phyloP scores from a whole-genome alignment of 2,329 filamentous ascomycete genomes.

The Pestalotiopsis sp. region DNA sequence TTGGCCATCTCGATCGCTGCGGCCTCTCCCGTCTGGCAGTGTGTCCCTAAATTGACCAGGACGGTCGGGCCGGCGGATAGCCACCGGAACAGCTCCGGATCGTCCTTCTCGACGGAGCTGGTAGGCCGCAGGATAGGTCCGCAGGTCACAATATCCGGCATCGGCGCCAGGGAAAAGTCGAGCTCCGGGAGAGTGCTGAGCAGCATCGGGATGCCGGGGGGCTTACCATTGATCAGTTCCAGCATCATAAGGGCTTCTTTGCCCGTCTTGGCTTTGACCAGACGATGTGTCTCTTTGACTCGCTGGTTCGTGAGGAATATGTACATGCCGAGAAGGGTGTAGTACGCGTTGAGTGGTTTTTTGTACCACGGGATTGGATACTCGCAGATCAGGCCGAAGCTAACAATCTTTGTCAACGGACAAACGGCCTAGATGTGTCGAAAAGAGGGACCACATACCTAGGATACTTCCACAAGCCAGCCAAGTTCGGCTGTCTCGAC shows the following conservation, averaged over 20 bases:
- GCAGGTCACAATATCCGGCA: constrained; percentile 17
- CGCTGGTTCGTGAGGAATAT: neutral
- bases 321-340: constrained; percentile 27
- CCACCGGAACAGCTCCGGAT: constrained; percentile 29
- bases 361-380: constrained; percentile 14
- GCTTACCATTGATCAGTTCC: constrained; percentile 15
- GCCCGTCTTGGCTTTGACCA: constrained; percentile 39
- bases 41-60: constrained; percentile 30
- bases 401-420: neutral
- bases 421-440: neutral
- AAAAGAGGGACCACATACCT: neutral
- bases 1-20: constrained; percentile 36
- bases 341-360: neutral
- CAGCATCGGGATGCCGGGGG: constrained; percentile 15
- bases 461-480: neutral
- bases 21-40: constrained; percentile 30
- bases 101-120: constrained; percentile 37
- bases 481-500: neutral
- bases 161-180: constrained; percentile 18
- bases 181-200: constrained; percentile 18
- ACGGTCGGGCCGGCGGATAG: constrained; percentile 19
- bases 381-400: neutral
- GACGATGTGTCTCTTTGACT: neutral
- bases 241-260: constrained; percentile 11
- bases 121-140: constrained; percentile 46